Evolutionary conservation across 306 rosid genomes (phyloP).

Genomic region (Citrullus amarus): DNA sequence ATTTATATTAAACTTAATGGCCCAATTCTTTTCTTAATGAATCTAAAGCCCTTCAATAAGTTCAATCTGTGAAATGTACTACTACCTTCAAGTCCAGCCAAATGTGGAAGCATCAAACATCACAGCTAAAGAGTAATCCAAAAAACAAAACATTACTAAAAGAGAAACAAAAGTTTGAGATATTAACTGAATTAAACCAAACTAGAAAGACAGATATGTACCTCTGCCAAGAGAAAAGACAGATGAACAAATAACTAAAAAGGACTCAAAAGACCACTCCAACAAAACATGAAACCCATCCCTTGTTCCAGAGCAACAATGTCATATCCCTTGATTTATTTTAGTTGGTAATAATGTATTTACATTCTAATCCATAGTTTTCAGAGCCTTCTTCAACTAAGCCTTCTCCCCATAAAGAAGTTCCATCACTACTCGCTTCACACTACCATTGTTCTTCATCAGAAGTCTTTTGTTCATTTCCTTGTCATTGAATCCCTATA

Average conservation of each 20-base stretch:
- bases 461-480: constrained; percentile 67
- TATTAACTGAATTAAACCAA: not conserved
- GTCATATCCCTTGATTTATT: not conserved
- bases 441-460: constrained; percentile 76
- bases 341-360: not conserved
- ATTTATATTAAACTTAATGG: too few relatives aligned
- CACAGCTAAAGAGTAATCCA: not conserved
- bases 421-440: constrained; percentile 84
- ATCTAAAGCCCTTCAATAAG: too few relatives aligned
- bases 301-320: not conserved
- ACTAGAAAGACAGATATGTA: not conserved
- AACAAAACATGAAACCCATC: not conserved
- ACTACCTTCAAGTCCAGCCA: not conserved
- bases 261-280: not conserved
- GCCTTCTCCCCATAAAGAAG: constrained; percentile 44
- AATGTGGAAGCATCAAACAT: not conserved
- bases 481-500: constrained; percentile 65
- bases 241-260: not conserved
- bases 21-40: too few relatives aligned
- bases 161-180: not conserved
- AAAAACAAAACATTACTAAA: not conserved
- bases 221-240: not conserved
- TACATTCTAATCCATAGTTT: not conserved
- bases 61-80: too few relatives aligned
- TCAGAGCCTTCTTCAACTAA: constrained; percentile 9